These are phyloP conservation scores for Penicilliopsis zonata DNA, from an alignment of 495 filamentous ascomycete genomes.

Conservation along the genomic window DNA sequence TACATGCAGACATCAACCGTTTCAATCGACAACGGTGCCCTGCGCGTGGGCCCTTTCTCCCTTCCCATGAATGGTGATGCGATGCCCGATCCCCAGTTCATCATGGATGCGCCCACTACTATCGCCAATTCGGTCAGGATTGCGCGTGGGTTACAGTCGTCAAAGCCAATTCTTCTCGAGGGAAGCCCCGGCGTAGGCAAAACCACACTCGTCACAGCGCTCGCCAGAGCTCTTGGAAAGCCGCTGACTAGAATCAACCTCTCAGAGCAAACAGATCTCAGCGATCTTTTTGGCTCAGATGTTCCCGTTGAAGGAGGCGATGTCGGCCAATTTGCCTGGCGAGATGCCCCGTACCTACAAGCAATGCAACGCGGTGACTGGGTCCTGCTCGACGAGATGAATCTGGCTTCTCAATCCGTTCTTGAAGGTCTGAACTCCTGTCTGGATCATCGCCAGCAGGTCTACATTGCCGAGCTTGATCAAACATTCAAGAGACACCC, in stretches of 20 bases:
- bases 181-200: constrained; percentile 96
- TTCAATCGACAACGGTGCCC: constrained; percentile 27
- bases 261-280: constrained; percentile 93
- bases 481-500: constrained; percentile 84
- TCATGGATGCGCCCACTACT: constrained; percentile 80
- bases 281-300: constrained; percentile 96
- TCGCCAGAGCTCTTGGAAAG: constrained; percentile 65
- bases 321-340: constrained; percentile 84
- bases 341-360: constrained; percentile 86
- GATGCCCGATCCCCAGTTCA: constrained; percentile 49
- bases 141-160: constrained; percentile 74
- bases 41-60: constrained; percentile 63
- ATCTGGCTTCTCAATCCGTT: constrained; percentile 91
- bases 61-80: constrained; percentile 39
- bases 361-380: constrained; percentile 95
- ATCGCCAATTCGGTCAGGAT: constrained; percentile 82
- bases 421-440: constrained; percentile 96
- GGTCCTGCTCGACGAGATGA: constrained; percentile 98
- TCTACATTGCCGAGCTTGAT: constrained; percentile 89
- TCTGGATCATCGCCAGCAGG: constrained; percentile 91
- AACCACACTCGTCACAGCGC: constrained; percentile 78
- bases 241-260: constrained; percentile 88
- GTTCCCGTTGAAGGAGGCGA: constrained; percentile 83
- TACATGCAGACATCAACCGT: constrained; percentile 47
- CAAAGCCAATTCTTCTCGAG: constrained; percentile 86